Conservation (phyloP, 2,329 filamentous ascomycete genomes). For the Epichloe coenophiala region DNA sequence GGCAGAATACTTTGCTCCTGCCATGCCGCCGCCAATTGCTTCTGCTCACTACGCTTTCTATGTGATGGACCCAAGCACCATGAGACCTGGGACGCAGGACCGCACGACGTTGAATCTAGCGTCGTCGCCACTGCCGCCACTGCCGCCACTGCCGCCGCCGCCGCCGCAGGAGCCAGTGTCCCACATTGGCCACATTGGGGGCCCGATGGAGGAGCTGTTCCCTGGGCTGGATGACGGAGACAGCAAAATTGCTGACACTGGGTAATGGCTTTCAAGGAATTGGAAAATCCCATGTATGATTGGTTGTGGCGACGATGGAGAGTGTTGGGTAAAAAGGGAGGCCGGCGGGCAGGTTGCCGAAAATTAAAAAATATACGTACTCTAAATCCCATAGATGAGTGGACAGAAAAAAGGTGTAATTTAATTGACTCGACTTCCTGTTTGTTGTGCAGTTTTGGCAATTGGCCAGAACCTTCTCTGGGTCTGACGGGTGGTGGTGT, state of each 20-base stretch:
- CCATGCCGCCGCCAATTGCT: not conserved
- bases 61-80: not conserved
- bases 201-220: constrained; percentile 3
- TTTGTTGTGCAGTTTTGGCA: not conserved
- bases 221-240: not conserved
- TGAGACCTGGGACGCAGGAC: not conserved
- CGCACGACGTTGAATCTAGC: not conserved
- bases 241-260: not conserved
- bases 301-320: not conserved
- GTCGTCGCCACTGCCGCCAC: not conserved
- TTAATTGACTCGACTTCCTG: not conserved
- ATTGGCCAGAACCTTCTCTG: constrained; percentile 8
- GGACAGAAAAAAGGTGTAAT: not conserved
- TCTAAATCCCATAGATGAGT: not conserved
- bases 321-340: not conserved
- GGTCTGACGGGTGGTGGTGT: constrained; percentile 1
- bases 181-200: constrained; percentile 1
- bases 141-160: not conserved
- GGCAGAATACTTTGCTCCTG: not conserved
- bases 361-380: not conserved
- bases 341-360: not conserved
- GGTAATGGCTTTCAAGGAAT: not conserved
- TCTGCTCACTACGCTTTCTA: not conserved
- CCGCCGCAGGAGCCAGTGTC: not conserved
- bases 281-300: not conserved